Conservation (phyloP, 2,329 filamentous ascomycete species). For the Coniochaeta pulveracea region DNA sequence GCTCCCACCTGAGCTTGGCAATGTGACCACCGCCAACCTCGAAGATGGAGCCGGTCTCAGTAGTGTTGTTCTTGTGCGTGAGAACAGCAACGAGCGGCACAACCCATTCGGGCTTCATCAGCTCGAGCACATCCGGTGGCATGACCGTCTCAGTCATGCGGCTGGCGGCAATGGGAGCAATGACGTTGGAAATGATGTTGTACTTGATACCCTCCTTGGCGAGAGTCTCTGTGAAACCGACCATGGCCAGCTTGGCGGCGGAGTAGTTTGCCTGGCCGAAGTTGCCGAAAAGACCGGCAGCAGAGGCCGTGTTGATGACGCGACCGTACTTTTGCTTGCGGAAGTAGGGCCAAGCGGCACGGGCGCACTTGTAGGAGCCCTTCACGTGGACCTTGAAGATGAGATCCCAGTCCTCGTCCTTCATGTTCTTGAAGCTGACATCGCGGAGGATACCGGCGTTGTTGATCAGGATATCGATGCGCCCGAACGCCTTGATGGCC, state of each 20-base stretch:
- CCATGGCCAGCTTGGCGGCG: slow-evolving; percentile 87
- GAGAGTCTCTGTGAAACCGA: slow-evolving; percentile 95
- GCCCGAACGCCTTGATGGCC: slow-evolving; percentile 68
- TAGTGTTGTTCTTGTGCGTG: slow-evolving; percentile 72
- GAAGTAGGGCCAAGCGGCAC: slow-evolving; percentile 94
- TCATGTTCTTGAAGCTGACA: slow-evolving; percentile 98
- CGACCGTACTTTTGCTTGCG: slow-evolving; percentile 97
- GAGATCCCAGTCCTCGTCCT: slow-evolving; percentile 91
- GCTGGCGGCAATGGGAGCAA: slow-evolving; percentile 89
- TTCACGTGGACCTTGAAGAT: slow-evolving; percentile 87
- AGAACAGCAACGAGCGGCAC: slow-evolving; percentile 85
- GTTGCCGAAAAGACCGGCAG: slow-evolving; percentile 86
- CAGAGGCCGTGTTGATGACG: slow-evolving; percentile 94
- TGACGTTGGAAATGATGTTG: slow-evolving; percentile 91
- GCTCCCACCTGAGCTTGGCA: slow-evolving; percentile 92
- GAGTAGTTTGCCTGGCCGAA: slow-evolving; percentile 97
- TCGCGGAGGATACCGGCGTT: slow-evolving; percentile 94
- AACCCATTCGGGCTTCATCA: slow-evolving; percentile 86
- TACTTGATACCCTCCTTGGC: slow-evolving; percentile 97
- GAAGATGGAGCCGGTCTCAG: slow-evolving; percentile 81
- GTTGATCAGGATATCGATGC: slow-evolving; percentile 92
- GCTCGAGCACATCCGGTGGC: slow-evolving; percentile 82
- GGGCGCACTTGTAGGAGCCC: slow-evolving; percentile 90
- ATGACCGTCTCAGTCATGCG: slow-evolving; percentile 93
- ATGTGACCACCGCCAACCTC: slow-evolving; percentile 89